These are phyloP conservation scores for Tolypocladium inflatum DNA, from an alignment of 2,329 filamentous ascomycete species.

Conservation along the genomic window DNA sequence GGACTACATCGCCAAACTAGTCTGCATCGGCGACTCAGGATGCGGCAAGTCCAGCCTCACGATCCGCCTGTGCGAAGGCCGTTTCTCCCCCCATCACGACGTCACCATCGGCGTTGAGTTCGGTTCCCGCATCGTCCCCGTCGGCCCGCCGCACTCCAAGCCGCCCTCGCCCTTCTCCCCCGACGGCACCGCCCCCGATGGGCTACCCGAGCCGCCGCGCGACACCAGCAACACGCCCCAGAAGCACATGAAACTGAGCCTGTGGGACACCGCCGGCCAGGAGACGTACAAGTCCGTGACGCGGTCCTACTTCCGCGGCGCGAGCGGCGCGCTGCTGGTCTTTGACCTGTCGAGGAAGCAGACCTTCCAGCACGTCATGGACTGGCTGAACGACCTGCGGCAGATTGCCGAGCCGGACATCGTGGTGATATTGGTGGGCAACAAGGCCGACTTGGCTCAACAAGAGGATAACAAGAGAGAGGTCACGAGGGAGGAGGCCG, in stretches of 20 bases:
- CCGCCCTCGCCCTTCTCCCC: conserved; percentile 22
- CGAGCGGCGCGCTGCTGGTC: conserved; percentile 65
- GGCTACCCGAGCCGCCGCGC: conserved; percentile 45
- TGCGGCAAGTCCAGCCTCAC: conserved; percentile 93
- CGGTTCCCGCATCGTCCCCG: conserved; percentile 83
- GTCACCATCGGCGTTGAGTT: conserved; percentile 97
- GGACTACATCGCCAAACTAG: conserved; percentile 99
- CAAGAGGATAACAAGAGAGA: conserved; percentile 56
- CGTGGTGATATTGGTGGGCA: conserved; percentile 88
- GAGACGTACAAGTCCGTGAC: conserved; percentile 98
- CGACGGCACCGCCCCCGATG: conserved; percentile 16
- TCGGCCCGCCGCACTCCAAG: conserved; percentile 66
- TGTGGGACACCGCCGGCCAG: conserved; percentile 96
- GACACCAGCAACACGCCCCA: conserved; percentile 33
- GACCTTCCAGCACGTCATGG: conserved; percentile 80
- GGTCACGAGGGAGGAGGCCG: conserved; percentile 73
- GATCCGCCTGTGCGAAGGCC: conserved; percentile 91
- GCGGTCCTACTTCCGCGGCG: conserved; percentile 82
- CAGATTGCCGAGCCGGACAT: conserved; percentile 95
- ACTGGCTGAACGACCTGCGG: conserved; percentile 88
- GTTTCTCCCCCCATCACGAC: conserved; percentile 90
- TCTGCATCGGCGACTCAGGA: conserved; percentile 93
- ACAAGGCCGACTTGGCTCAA: conserved; percentile 77
- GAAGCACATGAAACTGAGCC: conserved; percentile 82
- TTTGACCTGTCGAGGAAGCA: conserved; percentile 84